Conservation (phyloP, 2,329 filamentous ascomycete genomes). For the Lachnellula willkommii region DNA sequence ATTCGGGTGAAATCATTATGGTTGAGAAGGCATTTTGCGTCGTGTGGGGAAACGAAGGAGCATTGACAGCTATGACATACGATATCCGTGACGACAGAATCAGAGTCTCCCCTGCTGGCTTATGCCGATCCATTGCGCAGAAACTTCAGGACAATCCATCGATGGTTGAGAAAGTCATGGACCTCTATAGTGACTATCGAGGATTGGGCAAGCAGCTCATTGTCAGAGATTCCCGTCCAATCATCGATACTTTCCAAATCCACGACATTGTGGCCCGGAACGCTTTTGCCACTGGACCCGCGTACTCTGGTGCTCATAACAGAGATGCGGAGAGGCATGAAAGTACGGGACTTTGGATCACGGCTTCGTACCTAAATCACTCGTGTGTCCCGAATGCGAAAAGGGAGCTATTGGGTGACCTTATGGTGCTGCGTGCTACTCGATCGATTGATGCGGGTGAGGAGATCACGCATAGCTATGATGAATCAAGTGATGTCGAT, state of each 20-base stretch:
- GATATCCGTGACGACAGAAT: constrained; percentile 19
- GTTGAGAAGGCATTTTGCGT: constrained; percentile 50
- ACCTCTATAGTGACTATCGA: constrained; percentile 29
- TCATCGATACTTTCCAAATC: constrained; percentile 47
- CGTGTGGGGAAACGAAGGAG: constrained; percentile 26
- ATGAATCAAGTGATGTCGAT: constrained; percentile 14
- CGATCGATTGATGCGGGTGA: constrained; percentile 39
- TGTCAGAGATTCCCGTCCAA: constrained; percentile 32
- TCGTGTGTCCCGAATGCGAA: constrained; percentile 43
- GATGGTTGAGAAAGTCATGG: constrained; percentile 26
- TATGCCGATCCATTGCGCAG: constrained; percentile 33
- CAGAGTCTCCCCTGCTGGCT: constrained; percentile 13
- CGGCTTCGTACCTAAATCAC: constrained; percentile 49
- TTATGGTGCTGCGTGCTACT: constrained; percentile 46
- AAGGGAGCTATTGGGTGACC: constrained; percentile 49
- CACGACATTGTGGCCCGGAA: constrained; percentile 40
- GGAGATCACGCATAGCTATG: constrained; percentile 43
- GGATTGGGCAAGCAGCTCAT: constrained; percentile 29
- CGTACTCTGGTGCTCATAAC: constrained; percentile 19
- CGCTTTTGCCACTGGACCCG: constrained; percentile 34
- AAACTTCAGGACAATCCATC: constrained; percentile 35
- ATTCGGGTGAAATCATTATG: constrained; percentile 46
- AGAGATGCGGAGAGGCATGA: constrained; percentile 20
- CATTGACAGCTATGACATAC: constrained; percentile 31
- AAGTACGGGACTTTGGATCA: constrained; percentile 42